Evolutionary conservation across 2,329 filamentous ascomycete genomes (phyloP), one percentile per base, ranked within the genome.

Genomic region (Fusarium sarcochroum): DNA sequence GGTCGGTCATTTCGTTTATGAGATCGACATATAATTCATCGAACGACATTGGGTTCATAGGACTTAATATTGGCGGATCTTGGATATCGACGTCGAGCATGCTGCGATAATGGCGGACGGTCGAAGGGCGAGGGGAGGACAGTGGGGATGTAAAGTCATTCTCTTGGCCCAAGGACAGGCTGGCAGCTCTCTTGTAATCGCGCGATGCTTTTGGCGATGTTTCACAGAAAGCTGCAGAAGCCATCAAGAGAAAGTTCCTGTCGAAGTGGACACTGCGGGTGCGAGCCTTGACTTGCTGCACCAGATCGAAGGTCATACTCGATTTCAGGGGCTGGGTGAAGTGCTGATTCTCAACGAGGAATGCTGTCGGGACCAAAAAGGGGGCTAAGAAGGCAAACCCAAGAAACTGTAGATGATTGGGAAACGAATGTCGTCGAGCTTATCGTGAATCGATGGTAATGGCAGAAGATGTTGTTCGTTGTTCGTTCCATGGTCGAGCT

Each of bases 211-310:
- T 58, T 42, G 58, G 47, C 7, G 53, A 57, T 14, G 52, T 58
- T 46, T 69, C 65, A 11, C 49, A 25, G n/a, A 68, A 58, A 37
- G 55, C 15, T 34, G 68, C 57, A 62, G 54, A 66, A 27, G 63
- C 65, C 44, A 52, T 66, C 20, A 57, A 58, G 13, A 69, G 34
- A 5, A 67, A 53, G 6, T 63, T 65, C 59, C 76, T 79, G 60
- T 86, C 83, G 52, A 86, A 77, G 65, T 87, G 84, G 40, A 85
- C 77, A 72, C 84, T 87, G 69, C 81, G 81, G 58, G 82, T 80
- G 58, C 84, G 84, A 60, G 78, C 73, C 70, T 80, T 84, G 68
- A 78, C 78, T 57, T 85, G 80, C 27, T 81, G 75, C 40, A 80
- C 78, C 73, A 84, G 75, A 64, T 83, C 80, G 71, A 82, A 73